Evolutionary conservation across 106 monocot genomes (phyloP).

Genomic region (Amphibolis antarctica): DNA sequence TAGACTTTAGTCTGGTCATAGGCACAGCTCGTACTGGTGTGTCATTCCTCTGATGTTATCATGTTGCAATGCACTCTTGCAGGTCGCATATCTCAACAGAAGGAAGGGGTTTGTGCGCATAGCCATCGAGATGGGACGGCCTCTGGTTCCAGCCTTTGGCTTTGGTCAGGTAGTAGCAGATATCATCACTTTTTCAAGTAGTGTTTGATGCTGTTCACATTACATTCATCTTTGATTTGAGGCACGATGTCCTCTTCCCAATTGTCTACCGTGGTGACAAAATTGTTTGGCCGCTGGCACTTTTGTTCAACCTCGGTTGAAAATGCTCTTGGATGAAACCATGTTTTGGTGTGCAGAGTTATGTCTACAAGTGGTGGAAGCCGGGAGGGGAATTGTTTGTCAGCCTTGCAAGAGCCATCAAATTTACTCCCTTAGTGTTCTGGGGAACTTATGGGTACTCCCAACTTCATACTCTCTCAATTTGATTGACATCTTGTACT

Average conservation of each 20-base stretch:
- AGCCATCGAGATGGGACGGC: slow-evolving; percentile 79
- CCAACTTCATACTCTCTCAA: neutral
- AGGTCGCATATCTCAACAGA: slow-evolving; percentile 83
- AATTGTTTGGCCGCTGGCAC: no score
- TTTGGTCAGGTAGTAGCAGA: slow-evolving; percentile 68
- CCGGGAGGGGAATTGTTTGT: slow-evolving; percentile 42
- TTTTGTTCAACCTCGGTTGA: neutral
- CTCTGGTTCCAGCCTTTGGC: slow-evolving; percentile 87
- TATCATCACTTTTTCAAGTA: neutral
- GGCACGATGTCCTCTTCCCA: no score
- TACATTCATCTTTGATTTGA: neutral
- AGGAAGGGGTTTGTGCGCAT: slow-evolving; percentile 87
- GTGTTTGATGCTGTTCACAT: neutral
- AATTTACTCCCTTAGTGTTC: slow-evolving; percentile 44
- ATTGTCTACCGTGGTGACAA: no score
- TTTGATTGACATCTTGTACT: no score
- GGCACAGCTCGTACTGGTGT: no score
- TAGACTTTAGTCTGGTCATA: no score
- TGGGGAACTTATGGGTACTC: slow-evolving; percentile 69
- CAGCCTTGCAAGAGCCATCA: slow-evolving; percentile 39
- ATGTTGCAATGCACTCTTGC: neutral
- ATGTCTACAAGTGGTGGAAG: slow-evolving; percentile 84
- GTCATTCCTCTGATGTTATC: no score
- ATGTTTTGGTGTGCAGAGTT: slow-evolving; percentile 22
- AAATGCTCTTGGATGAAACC: neutral